Conservation (phyloP, 495 filamentous ascomycete species). For the Trichoderma orchidacearum region DNA sequence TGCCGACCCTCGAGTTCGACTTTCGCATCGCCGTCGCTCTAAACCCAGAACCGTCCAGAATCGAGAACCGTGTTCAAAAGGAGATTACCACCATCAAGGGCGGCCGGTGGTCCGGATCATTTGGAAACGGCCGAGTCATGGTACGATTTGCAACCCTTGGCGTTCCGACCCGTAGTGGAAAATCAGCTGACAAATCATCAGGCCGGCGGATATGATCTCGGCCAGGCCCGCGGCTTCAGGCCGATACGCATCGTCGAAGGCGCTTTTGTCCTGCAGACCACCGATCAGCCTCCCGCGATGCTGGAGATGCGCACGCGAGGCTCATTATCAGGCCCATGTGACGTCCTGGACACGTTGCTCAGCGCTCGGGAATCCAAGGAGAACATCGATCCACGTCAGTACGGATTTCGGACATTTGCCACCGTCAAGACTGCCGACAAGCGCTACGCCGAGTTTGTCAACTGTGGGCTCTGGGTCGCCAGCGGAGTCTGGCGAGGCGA, state of each 20-base stretch:
- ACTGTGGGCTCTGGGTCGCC: slow-evolving; percentile 48
- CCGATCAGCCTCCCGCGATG: slow-evolving; percentile 3
- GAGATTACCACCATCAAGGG: slow-evolving; percentile 45
- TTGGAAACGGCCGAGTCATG: slow-evolving; percentile 44
- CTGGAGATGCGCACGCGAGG: slow-evolving; percentile 44
- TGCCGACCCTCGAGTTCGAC: slow-evolving; percentile 40
- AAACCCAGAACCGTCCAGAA: slow-evolving; percentile 37
- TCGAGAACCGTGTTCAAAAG: slow-evolving; percentile 38
- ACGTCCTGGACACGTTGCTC: slow-evolving; percentile 43
- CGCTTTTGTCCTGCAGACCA: slow-evolving; percentile 3
- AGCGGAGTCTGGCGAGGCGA: slow-evolving; percentile 44
- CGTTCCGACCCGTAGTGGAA: slow-evolving; percentile 1
- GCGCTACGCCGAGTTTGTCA: slow-evolving; percentile 43
- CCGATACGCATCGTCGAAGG: slow-evolving; percentile 3
- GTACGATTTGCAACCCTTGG: slow-evolving; percentile 25
- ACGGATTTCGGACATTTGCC: slow-evolving; percentile 43
- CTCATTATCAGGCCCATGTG: slow-evolving; percentile 43
- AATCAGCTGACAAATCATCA: background rate
- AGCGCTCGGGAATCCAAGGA: slow-evolving; percentile 33
- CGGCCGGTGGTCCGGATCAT: slow-evolving; percentile 46
- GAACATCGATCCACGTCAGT: slow-evolving; percentile 38
- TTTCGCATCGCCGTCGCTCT: slow-evolving; percentile 50
- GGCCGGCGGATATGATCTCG: slow-evolving; percentile 3
- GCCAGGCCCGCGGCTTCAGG: background rate
- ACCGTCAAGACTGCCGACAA: slow-evolving; percentile 48